Evolutionary conservation across 2,329 filamentous ascomycete species (phyloP), one percentile per base, ranked within the genome.

Genomic region (Penicillium sp.): DNA sequence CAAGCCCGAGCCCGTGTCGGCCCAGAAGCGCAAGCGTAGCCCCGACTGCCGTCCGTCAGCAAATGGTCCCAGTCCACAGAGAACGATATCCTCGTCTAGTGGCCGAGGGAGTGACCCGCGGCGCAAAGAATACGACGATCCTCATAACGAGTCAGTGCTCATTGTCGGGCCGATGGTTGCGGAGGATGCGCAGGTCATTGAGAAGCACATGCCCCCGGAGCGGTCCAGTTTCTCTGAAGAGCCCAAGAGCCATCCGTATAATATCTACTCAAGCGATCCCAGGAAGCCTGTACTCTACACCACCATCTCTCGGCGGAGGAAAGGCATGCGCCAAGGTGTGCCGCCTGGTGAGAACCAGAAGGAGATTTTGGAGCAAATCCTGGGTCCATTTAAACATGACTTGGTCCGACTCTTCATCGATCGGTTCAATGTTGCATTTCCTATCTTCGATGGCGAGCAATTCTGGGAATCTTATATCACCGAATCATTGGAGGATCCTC

Each of bases 101-200:
- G 58, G 58, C 33, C 66, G 66, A 24, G 61, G 59, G 42, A 68
- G 57, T 49, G 65, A 68, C 28, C 47, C 61, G 42, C 60, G 62
- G 43, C 65, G 68, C 44, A 66, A 65, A 47, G 62, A 60, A 42
- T 47, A 60, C 24, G 66, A 71, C 10, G 67, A 70, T 39, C 67
- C 65, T 6, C 67, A 71, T 5, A 72, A 72, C 50, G 71, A 74
- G 53, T 74, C 70, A 1, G 69, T 74, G 32, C 78, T 82, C 55
- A 82, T 84, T 50, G 75, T 84, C 44, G 80, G 81, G 0, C 81
- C 81, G 0, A 78, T 80, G 5, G 75, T 79, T 5, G 81, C 79
- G 4, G 78, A 78, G 42, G 81, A 84, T 66, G 81, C 78, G 1
- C 80, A 83, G 46, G 74, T 84, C 9, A 71, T 84, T 40, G 78